A percentile compares a stretch with the other conserved stretches of the same genome.
Evolutionary conservation across 2,329 filamentous ascomycete genomes (phyloP).

Genomic region (Malbranchea cinnamomea): DNA sequence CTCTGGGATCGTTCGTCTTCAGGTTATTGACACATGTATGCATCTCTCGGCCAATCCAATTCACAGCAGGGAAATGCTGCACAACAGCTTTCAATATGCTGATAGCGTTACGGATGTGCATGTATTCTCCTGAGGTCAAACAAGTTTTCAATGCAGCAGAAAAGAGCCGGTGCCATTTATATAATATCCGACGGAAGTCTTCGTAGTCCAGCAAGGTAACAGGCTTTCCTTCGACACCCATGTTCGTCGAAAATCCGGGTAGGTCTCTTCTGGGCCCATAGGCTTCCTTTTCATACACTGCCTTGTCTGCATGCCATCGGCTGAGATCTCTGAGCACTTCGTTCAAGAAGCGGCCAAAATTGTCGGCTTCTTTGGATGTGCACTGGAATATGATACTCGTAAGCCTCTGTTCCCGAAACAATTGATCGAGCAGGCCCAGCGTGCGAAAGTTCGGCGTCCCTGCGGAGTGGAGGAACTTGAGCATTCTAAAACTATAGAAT

Average conservation of each 20-base stretch:
- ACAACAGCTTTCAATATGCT: conserved; percentile 70
- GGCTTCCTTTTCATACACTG: conserved; percentile 68
- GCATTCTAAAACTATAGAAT: conserved; percentile 72
- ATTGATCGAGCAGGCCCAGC: conserved; percentile 63
- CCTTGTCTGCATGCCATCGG: conserved; percentile 67
- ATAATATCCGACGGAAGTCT: conserved; percentile 70
- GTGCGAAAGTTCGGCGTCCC: conserved; percentile 78
- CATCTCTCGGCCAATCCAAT: conserved; percentile 58
- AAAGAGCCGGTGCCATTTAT: conserved; percentile 79
- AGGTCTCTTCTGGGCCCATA: conserved; percentile 50
- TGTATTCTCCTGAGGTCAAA: conserved; percentile 74
- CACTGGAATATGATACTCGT: conserved; percentile 75
- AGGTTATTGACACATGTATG: conserved; percentile 28
- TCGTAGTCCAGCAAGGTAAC: conserved; percentile 64
- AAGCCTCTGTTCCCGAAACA: conserved; percentile 72
- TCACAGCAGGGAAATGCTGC: conserved; percentile 72
- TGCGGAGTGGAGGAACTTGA: conserved; percentile 74
- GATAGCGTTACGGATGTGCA: conserved; percentile 94
- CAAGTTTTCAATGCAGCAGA: conserved; percentile 68
- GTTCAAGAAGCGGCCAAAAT: conserved; percentile 81
- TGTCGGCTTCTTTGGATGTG: conserved; percentile 80
- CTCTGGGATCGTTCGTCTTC: conserved; percentile 28
- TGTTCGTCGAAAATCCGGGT: conserved; percentile 62
- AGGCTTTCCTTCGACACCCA: conserved; percentile 57
- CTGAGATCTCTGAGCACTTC: conserved; percentile 66